These are phyloP conservation scores for Fusarium piperis DNA, from an alignment of 2,329 filamentous ascomycete species.

Conservation along the genomic window DNA sequence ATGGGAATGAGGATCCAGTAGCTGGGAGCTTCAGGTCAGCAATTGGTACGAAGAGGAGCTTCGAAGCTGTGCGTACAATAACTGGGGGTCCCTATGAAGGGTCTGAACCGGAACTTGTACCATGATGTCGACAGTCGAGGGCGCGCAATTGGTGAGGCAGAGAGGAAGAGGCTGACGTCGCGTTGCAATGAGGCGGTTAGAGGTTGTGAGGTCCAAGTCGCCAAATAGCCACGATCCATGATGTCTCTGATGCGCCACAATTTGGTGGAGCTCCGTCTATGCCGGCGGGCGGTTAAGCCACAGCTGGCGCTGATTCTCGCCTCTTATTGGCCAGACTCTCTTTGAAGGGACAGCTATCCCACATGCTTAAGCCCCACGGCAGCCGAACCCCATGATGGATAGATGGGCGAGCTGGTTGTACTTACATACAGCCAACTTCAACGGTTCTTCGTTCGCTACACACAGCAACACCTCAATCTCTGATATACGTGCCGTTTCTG, in stretches of 20 bases:
- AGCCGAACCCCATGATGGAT: conserved; percentile 18
- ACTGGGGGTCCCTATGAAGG: conserved; percentile 97
- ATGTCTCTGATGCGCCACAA: conserved; percentile 23
- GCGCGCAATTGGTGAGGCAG: conserved; percentile 13
- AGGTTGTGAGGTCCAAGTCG: conserved; percentile 27
- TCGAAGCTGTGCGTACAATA: conserved; percentile 75
- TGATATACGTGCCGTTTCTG: neutral
- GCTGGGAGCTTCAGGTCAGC: conserved; percentile 60
- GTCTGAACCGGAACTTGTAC: conserved; percentile 88
- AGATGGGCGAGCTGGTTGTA: neutral
- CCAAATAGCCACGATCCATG: conserved; percentile 37
- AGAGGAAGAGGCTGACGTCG: conserved; percentile 18
- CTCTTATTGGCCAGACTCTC: conserved; percentile 9
- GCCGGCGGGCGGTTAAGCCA: conserved; percentile 15
- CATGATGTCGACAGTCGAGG: conserved; percentile 63
- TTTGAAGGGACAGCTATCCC: conserved; percentile 37
- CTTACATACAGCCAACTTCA: conserved; percentile 31
- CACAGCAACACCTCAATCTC: conserved; percentile 2
- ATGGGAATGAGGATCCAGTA: conserved; percentile 99
- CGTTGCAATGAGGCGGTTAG: conserved; percentile 24
- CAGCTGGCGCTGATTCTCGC: neutral
- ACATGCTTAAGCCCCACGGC: conserved; percentile 33
- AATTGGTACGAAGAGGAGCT: neutral
- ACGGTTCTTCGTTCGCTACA: conserved; percentile 3
- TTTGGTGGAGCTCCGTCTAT: conserved; percentile 9